These are phyloP conservation scores for Botrytis elliptica DNA, from an alignment of 2,329 filamentous ascomycete genomes.

Conservation along the genomic window DNA sequence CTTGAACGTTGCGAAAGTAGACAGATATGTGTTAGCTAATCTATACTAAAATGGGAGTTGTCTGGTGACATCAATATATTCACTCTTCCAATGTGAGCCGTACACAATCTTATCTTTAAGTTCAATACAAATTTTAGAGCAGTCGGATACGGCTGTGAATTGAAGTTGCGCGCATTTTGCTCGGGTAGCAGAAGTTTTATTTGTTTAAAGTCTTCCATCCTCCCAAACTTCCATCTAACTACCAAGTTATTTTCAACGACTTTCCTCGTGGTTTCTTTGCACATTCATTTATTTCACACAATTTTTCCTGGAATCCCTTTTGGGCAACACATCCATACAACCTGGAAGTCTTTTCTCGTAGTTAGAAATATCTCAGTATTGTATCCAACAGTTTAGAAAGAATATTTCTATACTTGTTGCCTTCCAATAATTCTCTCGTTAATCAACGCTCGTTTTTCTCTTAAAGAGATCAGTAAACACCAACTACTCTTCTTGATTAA, in stretches of 20 bases:
- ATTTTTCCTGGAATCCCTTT: neutral
- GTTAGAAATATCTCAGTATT: neutral
- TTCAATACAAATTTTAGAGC: neutral
- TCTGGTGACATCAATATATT: neutral
- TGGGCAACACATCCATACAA: neutral
- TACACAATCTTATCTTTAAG: neutral
- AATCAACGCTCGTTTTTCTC: neutral
- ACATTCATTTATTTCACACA: no score
- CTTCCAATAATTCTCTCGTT: neutral
- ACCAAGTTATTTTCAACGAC: neutral
- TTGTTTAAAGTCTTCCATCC: neutral
- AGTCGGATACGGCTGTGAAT: neutral
- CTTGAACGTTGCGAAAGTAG: neutral
- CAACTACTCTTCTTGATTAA: neutral
- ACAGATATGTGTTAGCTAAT: neutral
- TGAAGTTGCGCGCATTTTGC: neutral
- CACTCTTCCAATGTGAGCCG: neutral
- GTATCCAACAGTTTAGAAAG: neutral
- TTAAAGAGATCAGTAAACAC: neutral
- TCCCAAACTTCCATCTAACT: neutral
- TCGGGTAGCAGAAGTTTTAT: neutral
- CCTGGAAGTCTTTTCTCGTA: neutral
- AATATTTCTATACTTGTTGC: neutral
- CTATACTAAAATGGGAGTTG: accelerated
- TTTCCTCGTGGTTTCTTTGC: neutral